Conservation (phyloP, 345 rosid species). For the Conringia planisiliqua region DNA sequence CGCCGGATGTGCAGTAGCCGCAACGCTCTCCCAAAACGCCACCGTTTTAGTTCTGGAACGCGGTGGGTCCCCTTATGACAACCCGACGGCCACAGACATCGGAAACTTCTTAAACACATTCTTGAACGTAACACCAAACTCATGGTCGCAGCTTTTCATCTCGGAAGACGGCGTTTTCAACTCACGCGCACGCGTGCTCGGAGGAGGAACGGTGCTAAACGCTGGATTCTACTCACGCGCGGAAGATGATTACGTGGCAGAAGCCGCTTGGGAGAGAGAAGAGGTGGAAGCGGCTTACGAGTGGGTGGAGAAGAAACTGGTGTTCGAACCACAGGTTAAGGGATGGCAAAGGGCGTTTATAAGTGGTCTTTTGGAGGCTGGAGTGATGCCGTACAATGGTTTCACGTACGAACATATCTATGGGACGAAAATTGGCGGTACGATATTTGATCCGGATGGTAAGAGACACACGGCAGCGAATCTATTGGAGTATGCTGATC, state of each 20-base stretch:
- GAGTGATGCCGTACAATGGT: not conserved
- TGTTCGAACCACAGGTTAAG: not conserved
- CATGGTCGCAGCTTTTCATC: not conserved
- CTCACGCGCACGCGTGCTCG: not conserved
- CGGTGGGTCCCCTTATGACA: not conserved
- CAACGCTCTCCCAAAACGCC: not conserved
- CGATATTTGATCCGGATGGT: not conserved
- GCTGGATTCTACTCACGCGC: conserved; percentile 1
- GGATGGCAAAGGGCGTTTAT: conserved; percentile 12
- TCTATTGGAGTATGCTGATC: conserved; percentile 4
- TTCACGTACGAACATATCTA: not conserved
- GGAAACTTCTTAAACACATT: not conserved
- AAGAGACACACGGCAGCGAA: not conserved
- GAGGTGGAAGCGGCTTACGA: conserved; percentile 9
- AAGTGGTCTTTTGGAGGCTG: not conserved
- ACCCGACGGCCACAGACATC: not conserved
- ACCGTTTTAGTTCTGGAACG: not conserved
- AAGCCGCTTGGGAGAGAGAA: not conserved
- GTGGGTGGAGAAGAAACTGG: not conserved
- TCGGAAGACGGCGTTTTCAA: conserved; percentile 3
- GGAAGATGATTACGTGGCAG: not conserved
- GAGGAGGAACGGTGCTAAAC: conserved; percentile 1
- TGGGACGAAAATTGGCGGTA: not conserved
- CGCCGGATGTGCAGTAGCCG: not conserved
- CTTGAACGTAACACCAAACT: not conserved